These are phyloP conservation scores for Coffea eugenioides DNA, from an alignment of 257 asterid genomes.

Conservation along the genomic window DNA sequence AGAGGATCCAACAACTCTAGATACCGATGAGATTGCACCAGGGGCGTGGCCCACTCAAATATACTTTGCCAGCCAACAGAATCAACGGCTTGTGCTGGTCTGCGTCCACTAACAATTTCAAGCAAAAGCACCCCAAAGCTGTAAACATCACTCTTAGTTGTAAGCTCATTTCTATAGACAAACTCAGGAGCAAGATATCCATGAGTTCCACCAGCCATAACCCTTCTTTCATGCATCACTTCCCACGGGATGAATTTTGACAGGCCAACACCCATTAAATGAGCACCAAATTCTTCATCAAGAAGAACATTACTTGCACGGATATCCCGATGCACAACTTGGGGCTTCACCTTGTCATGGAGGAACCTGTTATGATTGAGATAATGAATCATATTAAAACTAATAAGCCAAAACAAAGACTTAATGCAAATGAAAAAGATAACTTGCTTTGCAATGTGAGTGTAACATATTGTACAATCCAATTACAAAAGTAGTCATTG, in stretches of 20 bases:
- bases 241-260: constrained; percentile 96
- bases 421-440: not conserved
- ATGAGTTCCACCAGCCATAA: constrained; percentile 98
- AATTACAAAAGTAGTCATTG: not conserved
- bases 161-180: constrained; percentile 89
- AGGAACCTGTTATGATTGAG: constrained; percentile 57
- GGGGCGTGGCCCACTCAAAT: constrained; percentile 99
- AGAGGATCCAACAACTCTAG: constrained; percentile 86
- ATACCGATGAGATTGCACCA: constrained; percentile 84
- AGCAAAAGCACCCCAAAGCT: constrained; percentile 97
- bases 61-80: constrained; percentile 97
- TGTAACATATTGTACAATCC: not conserved
- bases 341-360: constrained; percentile 98
- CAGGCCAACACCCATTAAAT: constrained; percentile 96
- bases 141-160: constrained; percentile 98
- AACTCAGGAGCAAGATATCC: constrained; percentile 99
- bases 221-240: constrained; percentile 94
- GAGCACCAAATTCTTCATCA: constrained; percentile 92
- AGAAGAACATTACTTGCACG: constrained; percentile 94
- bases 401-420: not conserved
- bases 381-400: constrained; percentile 11
- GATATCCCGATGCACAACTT: constrained; percentile 91
- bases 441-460: not conserved
- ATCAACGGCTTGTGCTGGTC: constrained; percentile 95
- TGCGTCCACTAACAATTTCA: constrained; percentile 86